phyloP scores from a whole-genome alignment of 257 asterid genomes.

The Nicotiana tomentosiformis region DNA sequence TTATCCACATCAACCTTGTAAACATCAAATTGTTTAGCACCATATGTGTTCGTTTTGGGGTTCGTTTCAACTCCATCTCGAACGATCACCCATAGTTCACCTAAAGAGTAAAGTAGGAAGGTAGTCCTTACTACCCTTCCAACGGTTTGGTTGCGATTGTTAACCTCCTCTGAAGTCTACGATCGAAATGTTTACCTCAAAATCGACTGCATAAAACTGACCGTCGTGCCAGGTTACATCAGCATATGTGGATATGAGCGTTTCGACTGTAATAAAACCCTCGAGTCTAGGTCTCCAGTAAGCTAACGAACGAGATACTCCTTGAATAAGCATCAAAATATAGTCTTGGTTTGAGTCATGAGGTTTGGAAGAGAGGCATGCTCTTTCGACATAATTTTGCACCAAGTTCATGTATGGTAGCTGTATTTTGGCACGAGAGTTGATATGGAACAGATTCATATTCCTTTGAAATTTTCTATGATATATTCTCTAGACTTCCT shows the following conservation, averaged over 20 bases:
- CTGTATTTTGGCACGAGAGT: neutral
- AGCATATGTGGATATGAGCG: neutral
- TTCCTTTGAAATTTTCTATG: neutral
- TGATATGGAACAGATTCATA: neutral
- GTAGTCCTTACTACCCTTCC: neutral
- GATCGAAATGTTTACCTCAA: neutral
- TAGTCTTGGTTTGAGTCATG: neutral
- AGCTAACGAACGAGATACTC: neutral
- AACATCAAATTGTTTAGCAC: neutral
- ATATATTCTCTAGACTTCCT: too few relatives aligned
- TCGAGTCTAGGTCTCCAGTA: neutral
- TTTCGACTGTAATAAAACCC: neutral
- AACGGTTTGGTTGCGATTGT: neutral
- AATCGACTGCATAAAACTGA: neutral
- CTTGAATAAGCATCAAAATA: neutral
- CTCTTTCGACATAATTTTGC: too few relatives aligned
- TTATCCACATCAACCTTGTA: neutral
- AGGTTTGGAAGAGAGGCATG: neutral
- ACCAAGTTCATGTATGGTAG: neutral
- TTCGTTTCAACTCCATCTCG: neutral
- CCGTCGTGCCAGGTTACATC: neutral
- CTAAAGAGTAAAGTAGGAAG: neutral
- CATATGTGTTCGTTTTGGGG: neutral
- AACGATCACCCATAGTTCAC: neutral
- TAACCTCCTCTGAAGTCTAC: neutral